Base-by-base conservation (phyloP, 2,329 filamentous ascomycete species). In the Aspergillus pseudoterreus region DNA sequence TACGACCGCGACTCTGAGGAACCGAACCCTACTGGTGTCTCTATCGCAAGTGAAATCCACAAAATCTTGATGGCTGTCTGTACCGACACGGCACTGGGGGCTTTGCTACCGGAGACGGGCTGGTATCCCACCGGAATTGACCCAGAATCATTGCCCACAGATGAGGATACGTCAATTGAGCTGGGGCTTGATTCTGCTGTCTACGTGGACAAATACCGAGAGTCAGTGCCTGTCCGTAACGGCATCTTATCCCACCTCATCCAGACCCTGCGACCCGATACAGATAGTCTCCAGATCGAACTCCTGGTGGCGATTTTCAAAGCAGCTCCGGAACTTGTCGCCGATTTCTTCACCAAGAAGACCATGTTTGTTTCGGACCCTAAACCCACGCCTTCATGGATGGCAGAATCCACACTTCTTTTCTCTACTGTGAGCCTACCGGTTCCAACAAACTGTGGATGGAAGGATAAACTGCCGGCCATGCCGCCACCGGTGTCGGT, bases 381-480 rank as follows among this genome's bases (percentile, higher is more conserved):
- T 0, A 97, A 96, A 65, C 79, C 95, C 4, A 94, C 91, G 3
- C 86, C 91, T 42, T 94, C 91, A 0, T 99, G 94, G 94, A 88
- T 97, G 59, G 92, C 92, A 39, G 96, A 95, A 66, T 90, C 91
- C 0, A 85, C 91, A 0, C 90, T 97, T 56, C 74, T 99, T 4
- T 95, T 95, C 70, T 88, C 87, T 54, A 83, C 86, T 1, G 84
- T 96, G 43, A 82, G 86, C 51, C 75, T 95, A 33, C 83, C 86
- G 1, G 76, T 96, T 2, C 92, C 92, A 2, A 66, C 75, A 22
- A 82, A 81, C 54, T 90, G 92, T 64, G 90, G 90, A 11, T 82
- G 85, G 59, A 77, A 77, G 38, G 78, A 81, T 11, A 78, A 77
- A 39, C 86, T 83, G 56, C 82, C 84, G 21, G 71, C 76, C 15